A percentile compares a stretch with the other conserved stretches of the same genome.
Evolutionary conservation across 2,329 filamentous ascomycete species (phyloP).

Genomic region (Sclerotinia borealis): DNA sequence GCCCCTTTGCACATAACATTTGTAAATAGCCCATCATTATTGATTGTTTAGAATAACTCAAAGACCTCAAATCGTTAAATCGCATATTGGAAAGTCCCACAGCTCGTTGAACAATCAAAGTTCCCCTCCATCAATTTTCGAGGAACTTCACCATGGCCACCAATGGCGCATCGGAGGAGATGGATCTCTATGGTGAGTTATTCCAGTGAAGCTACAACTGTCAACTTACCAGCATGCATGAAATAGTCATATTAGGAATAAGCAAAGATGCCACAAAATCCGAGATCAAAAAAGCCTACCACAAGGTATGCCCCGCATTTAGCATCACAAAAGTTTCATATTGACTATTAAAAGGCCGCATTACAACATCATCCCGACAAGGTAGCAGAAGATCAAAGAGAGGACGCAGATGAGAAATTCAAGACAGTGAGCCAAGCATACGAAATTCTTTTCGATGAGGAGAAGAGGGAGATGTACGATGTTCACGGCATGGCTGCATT

Average conservation of each 20-base stretch:
- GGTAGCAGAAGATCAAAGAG: conserved; percentile 77
- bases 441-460: conserved; percentile 93
- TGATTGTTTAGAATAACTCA: neutral
- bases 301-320: conserved; percentile 58
- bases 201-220: neutral
- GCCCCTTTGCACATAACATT: conserved; percentile 1
- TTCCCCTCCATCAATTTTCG: conserved; percentile 4
- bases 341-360: conserved; percentile 56
- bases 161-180: conserved; percentile 32
- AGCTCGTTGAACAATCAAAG: neutral
- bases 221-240: conserved; percentile 25
- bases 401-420: conserved; percentile 84
- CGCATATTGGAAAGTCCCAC: neutral
- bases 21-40: neutral
- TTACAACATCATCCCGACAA: conserved; percentile 92
- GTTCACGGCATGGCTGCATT: conserved; percentile 94
- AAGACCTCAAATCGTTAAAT: neutral
- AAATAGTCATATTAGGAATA: conserved; percentile 71
- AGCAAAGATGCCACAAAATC: conserved; percentile 64
- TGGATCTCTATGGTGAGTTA: conserved; percentile 56
- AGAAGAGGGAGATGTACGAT: conserved; percentile 89
- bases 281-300: conserved; percentile 92
- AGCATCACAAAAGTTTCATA: conserved; percentile 13
- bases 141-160: conserved; percentile 26
- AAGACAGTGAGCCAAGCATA: conserved; percentile 91